Conservation (phyloP, 2,329 filamentous ascomycete species). For the Exophiala phaeomuriformis region DNA sequence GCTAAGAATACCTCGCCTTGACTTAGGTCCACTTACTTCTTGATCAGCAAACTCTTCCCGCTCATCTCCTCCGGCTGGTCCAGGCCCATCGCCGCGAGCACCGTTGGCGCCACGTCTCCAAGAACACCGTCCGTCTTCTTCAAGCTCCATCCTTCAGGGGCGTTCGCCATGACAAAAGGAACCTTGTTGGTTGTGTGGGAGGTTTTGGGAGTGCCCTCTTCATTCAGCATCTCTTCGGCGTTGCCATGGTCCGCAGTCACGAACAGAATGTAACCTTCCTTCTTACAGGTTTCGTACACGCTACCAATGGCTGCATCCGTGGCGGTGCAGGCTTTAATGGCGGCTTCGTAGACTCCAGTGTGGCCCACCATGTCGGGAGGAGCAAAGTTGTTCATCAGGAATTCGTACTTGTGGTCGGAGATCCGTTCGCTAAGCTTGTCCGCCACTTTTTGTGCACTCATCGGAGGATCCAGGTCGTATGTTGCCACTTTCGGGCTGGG, state of each 20-base stretch:
- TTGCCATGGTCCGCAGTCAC: constrained; percentile 97
- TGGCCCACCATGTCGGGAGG: constrained; percentile 99
- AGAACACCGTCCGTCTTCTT: constrained; percentile 82
- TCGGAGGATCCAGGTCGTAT: constrained; percentile 90
- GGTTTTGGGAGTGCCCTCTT: constrained; percentile 95
- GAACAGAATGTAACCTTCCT: constrained; percentile 86
- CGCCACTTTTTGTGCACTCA: constrained; percentile 87
- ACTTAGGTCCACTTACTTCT: constrained; percentile 40
- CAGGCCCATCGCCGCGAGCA: constrained; percentile 85
- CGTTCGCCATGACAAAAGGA: constrained; percentile 96
- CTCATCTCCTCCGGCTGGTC: constrained; percentile 89
- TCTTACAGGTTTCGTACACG: constrained; percentile 89
- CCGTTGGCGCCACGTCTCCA: constrained; percentile 91
- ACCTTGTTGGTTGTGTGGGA: constrained; percentile 98
- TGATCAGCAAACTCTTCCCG: constrained; percentile 73
- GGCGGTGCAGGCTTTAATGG: constrained; percentile 71
- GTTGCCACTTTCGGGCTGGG: constrained; percentile 91
- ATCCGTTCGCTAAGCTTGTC: constrained; percentile 86
- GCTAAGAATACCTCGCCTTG: constrained; percentile 7
- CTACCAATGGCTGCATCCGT: constrained; percentile 91
- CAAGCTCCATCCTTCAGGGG: constrained; percentile 79
- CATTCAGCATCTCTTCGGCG: constrained; percentile 97
- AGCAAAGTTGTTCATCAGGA: constrained; percentile 99
- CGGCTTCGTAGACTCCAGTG: constrained; percentile 93
- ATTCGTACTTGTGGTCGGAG: constrained; percentile 77